A percentile compares a stretch with the other conserved stretches of the same genome.
Evolutionary conservation across 2,329 filamentous ascomycete species (phyloP).

Genomic region (Ceratocystiopsis minuta): DNA sequence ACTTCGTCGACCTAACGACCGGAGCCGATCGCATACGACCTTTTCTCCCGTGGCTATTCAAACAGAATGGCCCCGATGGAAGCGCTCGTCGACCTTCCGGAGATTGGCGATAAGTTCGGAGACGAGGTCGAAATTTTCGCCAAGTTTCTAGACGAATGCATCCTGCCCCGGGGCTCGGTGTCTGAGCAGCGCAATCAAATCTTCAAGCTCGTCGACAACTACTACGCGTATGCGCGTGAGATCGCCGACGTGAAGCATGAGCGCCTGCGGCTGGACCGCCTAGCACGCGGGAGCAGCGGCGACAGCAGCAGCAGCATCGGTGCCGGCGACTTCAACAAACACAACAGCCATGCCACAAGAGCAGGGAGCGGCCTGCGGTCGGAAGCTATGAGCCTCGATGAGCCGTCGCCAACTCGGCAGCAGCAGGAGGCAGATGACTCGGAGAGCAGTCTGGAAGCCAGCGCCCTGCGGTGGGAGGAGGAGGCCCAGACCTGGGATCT

Average conservation of each 20-base stretch:
- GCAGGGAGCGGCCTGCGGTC: neutral
- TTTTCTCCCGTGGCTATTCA: no score
- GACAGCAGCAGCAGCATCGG: slow-evolving; percentile 4
- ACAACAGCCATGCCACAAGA: neutral
- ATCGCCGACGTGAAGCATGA: slow-evolving; percentile 25
- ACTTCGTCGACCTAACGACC: no score
- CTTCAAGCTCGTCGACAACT: slow-evolving; percentile 49
- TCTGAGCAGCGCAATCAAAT: slow-evolving; percentile 45
- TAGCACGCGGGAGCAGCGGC: slow-evolving; percentile 9
- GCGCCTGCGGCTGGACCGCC: slow-evolving; percentile 15
- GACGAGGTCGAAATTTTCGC: slow-evolving; percentile 80
- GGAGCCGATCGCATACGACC: no score
- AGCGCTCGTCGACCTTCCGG: no score
- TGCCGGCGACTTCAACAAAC: neutral
- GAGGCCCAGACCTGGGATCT: slow-evolving; percentile 88
- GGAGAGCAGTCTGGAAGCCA: slow-evolving; percentile 14
- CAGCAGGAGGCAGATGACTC: slow-evolving; percentile 8
- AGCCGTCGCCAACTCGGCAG: slow-evolving; percentile 15
- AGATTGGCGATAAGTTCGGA: slow-evolving; percentile 31
- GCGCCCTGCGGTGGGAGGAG: slow-evolving; percentile 51
- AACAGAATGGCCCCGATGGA: no score
- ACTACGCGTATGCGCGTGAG: slow-evolving; percentile 36
- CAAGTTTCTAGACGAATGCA: slow-evolving; percentile 59
- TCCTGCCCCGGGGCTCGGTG: slow-evolving; percentile 27
- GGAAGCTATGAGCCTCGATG: slow-evolving; percentile 38